A percentile compares a stretch with the other conserved stretches of the same genome.
These are phyloP conservation scores for Castanopsis chinensis DNA, from an alignment of 306 rosid species.

Conservation along the genomic window DNA sequence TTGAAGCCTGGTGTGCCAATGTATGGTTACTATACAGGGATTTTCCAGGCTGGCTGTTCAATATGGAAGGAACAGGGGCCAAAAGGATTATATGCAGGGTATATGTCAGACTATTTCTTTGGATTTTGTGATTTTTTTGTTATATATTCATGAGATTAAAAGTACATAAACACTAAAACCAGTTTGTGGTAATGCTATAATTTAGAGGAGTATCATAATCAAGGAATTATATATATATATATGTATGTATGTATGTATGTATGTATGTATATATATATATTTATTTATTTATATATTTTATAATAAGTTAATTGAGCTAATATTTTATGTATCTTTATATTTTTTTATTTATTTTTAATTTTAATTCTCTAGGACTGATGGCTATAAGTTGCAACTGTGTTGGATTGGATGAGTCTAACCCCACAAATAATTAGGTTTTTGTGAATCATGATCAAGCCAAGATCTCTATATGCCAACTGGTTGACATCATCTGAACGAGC, in stretches of 20 bases:
- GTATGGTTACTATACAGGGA: conserved; percentile 79
- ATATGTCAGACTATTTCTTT: conserved; percentile 21
- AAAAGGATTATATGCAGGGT: conserved; percentile 93
- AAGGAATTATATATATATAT: not conserved
- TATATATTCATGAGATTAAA: not conserved
- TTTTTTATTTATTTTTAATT: not conserved
- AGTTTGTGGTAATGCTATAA: not conserved
- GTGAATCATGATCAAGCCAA: not conserved
- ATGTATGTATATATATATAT: no score
- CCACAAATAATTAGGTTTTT: not conserved
- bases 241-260: no score
- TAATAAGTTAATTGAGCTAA: not conserved
- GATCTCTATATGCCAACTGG: not conserved
- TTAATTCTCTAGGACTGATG: not conserved
- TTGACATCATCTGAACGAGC: not conserved
- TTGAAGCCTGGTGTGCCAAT: conserved; percentile 50
- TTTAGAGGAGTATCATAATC: not conserved
- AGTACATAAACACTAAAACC: not conserved
- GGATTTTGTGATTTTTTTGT: conserved; percentile 1
- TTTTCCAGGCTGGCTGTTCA: conserved; percentile 78
- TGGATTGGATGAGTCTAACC: conserved; percentile 14
- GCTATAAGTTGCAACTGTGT: not conserved
- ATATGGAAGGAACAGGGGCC: conserved; percentile 79
- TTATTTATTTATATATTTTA: no score
- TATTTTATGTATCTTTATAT: not conserved